phyloP scores from a whole-genome alignment of 176 grass and related monocot species.

The Oryza australiensis region DNA sequence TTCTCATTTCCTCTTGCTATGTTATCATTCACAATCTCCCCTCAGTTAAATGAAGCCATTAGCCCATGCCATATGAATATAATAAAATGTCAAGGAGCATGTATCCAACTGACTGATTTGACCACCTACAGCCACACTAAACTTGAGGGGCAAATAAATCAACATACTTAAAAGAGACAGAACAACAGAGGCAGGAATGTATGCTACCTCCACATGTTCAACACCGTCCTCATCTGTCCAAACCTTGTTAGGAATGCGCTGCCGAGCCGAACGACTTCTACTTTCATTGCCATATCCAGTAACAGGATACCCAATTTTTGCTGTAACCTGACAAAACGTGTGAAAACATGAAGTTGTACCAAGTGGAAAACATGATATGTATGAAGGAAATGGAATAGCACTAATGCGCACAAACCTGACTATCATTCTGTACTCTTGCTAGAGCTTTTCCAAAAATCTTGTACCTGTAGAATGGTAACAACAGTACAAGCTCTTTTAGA shows the following conservation, averaged over 20 bases:
- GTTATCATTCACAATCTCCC: not conserved
- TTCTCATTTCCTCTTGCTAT: not conserved
- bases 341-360: constrained; percentile 19
- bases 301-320: constrained; percentile 84
- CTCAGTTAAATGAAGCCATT: not conserved
- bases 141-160: constrained; percentile 11
- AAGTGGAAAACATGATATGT: constrained; percentile 19
- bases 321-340: constrained; percentile 53
- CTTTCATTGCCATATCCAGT: constrained; percentile 97
- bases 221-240: constrained; percentile 96
- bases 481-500: constrained; percentile 1
- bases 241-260: constrained; percentile 81
- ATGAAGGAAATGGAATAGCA: not conserved
- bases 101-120: not conserved
- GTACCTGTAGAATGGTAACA: constrained; percentile 57
- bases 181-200: constrained; percentile 5
- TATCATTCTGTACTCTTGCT: constrained; percentile 81
- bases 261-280: constrained; percentile 87
- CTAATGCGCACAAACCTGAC: constrained; percentile 50
- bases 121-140: not conserved
- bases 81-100: constrained; percentile 24
- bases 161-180: not conserved
- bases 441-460: constrained; percentile 96
- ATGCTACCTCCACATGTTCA: constrained; percentile 89
- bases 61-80: not conserved